Evolutionary conservation across 306 rosid species (phyloP).

Genomic region (Castanospermum australe): DNA sequence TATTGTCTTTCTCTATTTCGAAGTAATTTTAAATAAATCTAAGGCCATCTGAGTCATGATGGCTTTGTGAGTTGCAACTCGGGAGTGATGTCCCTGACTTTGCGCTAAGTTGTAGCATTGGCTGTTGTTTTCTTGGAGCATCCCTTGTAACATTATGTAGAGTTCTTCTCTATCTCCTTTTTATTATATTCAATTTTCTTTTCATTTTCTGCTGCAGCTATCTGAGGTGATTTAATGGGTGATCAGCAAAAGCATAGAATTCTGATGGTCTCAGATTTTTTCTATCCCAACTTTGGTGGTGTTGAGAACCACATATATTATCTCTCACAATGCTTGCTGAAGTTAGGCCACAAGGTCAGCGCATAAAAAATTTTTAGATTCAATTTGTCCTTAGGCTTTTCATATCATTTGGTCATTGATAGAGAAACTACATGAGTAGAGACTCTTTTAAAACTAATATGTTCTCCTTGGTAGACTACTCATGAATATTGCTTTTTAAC

Average conservation of each 20-base stretch:
- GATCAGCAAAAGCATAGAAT: slow-evolving; percentile 59
- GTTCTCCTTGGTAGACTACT: neutral
- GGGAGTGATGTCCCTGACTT: too few relatives aligned
- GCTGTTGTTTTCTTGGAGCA: too few relatives aligned
- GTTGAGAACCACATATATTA: slow-evolving; percentile 86
- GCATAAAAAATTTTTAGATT: slow-evolving; percentile 9
- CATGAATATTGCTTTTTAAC: neutral
- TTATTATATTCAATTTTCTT: neutral
- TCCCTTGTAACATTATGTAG: too few relatives aligned
- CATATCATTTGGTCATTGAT: neutral
- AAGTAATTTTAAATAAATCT: too few relatives aligned
- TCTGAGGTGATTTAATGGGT: slow-evolving; percentile 40
- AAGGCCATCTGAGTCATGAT: too few relatives aligned
- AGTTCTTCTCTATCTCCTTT: too few relatives aligned
- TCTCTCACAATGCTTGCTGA: slow-evolving; percentile 83
- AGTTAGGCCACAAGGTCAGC: slow-evolving; percentile 91
- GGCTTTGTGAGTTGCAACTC: too few relatives aligned
- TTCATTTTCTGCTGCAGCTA: slow-evolving; percentile 22
- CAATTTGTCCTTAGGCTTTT: neutral
- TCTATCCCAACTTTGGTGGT: slow-evolving; percentile 94
- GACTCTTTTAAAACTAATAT: neutral
- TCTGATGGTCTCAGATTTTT: slow-evolving; percentile 89
- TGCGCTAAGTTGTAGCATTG: too few relatives aligned
- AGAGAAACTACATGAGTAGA: too few relatives aligned
- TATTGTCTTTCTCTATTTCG: too few relatives aligned